phyloP scores from a whole-genome alignment of 495 filamentous ascomycete genomes.

The Tuber umbilicatum region DNA sequence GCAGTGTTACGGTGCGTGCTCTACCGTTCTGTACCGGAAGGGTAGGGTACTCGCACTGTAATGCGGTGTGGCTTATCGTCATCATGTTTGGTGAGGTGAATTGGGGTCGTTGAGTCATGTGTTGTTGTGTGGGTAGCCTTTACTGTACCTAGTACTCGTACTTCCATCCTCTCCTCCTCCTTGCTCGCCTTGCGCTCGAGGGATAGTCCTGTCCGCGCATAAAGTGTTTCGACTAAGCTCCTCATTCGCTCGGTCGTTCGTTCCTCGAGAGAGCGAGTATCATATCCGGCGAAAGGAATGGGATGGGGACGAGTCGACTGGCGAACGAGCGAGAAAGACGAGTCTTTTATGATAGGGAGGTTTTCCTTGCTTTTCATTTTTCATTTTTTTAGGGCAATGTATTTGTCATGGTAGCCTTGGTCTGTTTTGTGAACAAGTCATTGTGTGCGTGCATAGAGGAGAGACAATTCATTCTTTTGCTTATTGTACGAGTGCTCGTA shows the following conservation, averaged over 20 bases:
- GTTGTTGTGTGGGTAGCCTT: background rate
- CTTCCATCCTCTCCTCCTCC: background rate
- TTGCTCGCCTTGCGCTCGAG: background rate
- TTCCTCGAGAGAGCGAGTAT: background rate
- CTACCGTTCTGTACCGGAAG: no score
- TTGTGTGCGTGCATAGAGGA: background rate
- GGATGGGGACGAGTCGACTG: background rate
- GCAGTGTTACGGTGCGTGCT: background rate
- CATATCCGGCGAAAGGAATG: background rate
- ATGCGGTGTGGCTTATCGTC: background rate
- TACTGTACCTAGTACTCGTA: no score
- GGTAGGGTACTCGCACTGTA: no score
- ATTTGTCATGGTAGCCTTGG: background rate
- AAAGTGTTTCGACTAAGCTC: background rate
- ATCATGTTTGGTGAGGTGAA: background rate
- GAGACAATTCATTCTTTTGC: background rate
- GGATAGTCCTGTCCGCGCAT: background rate
- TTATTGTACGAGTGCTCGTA: no score
- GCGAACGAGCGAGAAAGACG: background rate
- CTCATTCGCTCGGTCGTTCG: background rate
- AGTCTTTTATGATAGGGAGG: conserved; percentile 2
- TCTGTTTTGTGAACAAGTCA: conserved; percentile 5
- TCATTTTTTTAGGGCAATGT: background rate
- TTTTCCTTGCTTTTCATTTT: conserved; percentile 4
- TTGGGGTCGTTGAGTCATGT: background rate